phyloP scores from a whole-genome alignment of 345 rosid genomes.

The Litchi chinensis region DNA sequence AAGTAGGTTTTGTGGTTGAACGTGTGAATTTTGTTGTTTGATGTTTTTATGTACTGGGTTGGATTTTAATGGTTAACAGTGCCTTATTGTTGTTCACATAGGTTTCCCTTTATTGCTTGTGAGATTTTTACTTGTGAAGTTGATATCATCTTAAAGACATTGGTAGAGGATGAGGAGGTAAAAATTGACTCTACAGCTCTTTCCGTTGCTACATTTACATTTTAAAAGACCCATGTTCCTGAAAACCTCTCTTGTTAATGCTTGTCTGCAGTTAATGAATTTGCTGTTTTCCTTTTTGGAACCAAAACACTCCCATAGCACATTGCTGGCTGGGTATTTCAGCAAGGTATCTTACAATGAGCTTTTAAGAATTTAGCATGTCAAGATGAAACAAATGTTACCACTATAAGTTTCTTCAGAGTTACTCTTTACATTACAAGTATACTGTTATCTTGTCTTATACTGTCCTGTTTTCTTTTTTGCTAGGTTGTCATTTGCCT shows the following conservation, averaged over 20 bases:
- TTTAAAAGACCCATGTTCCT: conserved; percentile 11
- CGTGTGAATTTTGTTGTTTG: conserved; percentile 7
- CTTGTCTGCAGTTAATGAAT: conserved; percentile 71
- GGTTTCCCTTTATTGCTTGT: conserved; percentile 92
- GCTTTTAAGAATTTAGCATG: conserved; percentile 7
- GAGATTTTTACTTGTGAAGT: conserved; percentile 95
- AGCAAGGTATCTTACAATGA: conserved; percentile 69
- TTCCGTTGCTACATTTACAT: conserved; percentile 14
- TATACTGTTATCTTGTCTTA: conserved; percentile 11
- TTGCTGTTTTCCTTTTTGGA: conserved; percentile 84
- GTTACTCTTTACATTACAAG: neutral
- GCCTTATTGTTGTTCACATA: conserved; percentile 21
- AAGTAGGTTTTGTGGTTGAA: conserved; percentile 52
- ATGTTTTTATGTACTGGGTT: conserved; percentile 5
- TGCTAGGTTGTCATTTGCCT: conserved; percentile 81
- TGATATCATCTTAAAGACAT: conserved; percentile 85
- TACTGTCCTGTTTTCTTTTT: conserved; percentile 18
- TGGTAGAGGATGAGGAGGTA: conserved; percentile 94
- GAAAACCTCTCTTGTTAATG: conserved; percentile 25
- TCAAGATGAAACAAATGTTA: conserved; percentile 13
- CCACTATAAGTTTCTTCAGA: conserved; percentile 3
- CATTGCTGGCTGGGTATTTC: conserved; percentile 84
- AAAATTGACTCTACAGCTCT: conserved; percentile 14
- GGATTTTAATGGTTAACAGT: conserved; percentile 3
- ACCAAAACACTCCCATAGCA: conserved; percentile 58